Evolutionary conservation across 2,329 filamentous ascomycete genomes (phyloP).

Genomic region (Lasiodiplodia sp.): DNA sequence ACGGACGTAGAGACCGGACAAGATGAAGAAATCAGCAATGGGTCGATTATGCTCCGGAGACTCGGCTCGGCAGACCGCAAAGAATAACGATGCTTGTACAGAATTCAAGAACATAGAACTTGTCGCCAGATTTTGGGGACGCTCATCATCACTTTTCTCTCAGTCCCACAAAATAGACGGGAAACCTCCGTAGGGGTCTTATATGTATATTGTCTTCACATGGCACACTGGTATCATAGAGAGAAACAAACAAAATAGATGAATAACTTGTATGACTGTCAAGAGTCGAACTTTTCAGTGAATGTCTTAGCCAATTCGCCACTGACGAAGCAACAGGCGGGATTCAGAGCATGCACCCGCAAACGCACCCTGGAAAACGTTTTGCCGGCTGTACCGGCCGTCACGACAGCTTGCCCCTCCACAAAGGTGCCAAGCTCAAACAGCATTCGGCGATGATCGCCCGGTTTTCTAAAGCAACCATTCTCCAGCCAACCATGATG

Average conservation of each 20-base stretch:
- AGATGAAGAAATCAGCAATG: background rate
- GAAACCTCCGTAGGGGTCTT: too few relatives aligned
- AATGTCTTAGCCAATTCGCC: too few relatives aligned
- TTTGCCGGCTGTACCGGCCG: background rate
- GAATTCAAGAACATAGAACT: background rate
- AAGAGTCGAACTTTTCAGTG: too few relatives aligned
- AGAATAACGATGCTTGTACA: background rate
- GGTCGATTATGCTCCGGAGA: background rate
- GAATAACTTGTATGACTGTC: too few relatives aligned
- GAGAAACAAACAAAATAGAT: too few relatives aligned
- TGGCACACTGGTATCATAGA: too few relatives aligned
- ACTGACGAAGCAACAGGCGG: too few relatives aligned
- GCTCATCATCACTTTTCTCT: background rate
- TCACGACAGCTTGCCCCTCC: background rate
- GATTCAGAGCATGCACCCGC: background rate
- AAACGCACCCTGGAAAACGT: background rate
- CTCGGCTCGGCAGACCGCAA: background rate
- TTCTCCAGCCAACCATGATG: background rate
- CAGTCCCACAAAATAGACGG: too few relatives aligned
- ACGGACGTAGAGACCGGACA: conserved; percentile 16
- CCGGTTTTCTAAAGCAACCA: background rate
- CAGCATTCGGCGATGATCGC: background rate
- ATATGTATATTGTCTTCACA: too few relatives aligned
- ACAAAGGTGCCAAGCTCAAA: conserved; percentile 4
- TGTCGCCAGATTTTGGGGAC: background rate